A percentile compares a stretch with the other conserved stretches of the same genome.
phyloP scores from a whole-genome alignment of 1,284 basidiomycete species.

The Ganoderma resinaceum region DNA sequence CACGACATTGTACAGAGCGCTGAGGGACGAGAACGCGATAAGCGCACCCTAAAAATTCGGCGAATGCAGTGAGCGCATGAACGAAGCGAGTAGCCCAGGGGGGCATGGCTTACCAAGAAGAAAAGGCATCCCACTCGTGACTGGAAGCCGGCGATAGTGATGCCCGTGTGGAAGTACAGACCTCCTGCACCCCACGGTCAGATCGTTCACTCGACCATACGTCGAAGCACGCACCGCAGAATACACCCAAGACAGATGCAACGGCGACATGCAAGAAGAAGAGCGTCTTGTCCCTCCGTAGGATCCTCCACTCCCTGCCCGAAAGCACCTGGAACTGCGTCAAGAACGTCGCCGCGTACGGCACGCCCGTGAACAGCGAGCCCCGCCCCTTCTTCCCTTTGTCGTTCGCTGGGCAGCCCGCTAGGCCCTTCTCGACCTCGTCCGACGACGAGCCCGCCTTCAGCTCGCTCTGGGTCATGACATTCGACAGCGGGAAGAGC shows the following conservation, averaged over 20 bases:
- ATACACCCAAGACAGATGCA: constrained; percentile 78
- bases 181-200: constrained; percentile 58
- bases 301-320: constrained; percentile 83
- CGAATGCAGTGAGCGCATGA: constrained; percentile 1
- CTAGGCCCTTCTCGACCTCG: constrained; percentile 29
- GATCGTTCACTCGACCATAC: not conserved
- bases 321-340: constrained; percentile 86
- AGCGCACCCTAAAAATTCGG: constrained; percentile 67
- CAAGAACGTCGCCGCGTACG: constrained; percentile 79
- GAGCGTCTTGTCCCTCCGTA: constrained; percentile 83
- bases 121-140: constrained; percentile 90
- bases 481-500: constrained; percentile 43
- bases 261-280: constrained; percentile 80
- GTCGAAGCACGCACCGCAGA: constrained; percentile 61
- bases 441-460: constrained; percentile 17
- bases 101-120: constrained; percentile 71
- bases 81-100: not conserved
- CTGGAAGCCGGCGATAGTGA: constrained; percentile 91
- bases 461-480: constrained; percentile 11
- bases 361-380: constrained; percentile 25
- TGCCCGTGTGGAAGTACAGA: constrained; percentile 80
- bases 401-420: not conserved
- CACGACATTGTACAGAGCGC: constrained; percentile 87
- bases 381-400: constrained; percentile 8
- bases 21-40: constrained; percentile 87